phyloP scores from a whole-genome alignment of 495 filamentous ascomycete species.

The Venustampulla echinocandica region DNA sequence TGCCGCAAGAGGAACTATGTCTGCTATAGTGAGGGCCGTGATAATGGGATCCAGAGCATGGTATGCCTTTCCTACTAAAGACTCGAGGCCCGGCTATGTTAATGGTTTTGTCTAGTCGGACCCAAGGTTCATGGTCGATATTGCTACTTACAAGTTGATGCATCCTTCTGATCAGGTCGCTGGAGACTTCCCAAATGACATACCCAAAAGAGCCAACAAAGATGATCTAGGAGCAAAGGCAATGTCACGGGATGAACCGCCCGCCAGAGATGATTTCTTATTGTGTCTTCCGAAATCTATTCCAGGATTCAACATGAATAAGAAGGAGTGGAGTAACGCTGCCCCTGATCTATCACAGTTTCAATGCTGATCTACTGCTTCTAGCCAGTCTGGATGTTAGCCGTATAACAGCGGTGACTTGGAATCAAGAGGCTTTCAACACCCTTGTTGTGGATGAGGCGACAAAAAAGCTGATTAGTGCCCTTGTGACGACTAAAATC shows the following conservation, averaged over 20 bases:
- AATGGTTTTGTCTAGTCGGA: background rate
- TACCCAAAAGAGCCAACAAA: background rate
- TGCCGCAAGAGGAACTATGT: background rate
- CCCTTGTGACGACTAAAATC: slow-evolving; percentile 31
- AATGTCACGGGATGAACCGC: background rate
- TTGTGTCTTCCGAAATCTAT: background rate
- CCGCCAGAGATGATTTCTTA: background rate
- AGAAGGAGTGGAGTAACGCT: background rate
- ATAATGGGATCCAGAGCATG: background rate
- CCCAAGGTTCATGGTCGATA: background rate
- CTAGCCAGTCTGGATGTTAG: background rate
- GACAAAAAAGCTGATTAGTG: slow-evolving; percentile 40
- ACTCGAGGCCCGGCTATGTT: background rate
- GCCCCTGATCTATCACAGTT: background rate
- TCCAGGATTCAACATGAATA: background rate
- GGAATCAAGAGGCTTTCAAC: slow-evolving; percentile 34
- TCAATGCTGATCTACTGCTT: background rate
- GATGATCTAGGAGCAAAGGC: background rate
- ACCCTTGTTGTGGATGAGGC: slow-evolving; percentile 37
- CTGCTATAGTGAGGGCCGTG: background rate
- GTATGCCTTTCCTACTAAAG: background rate
- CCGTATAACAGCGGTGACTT: background rate
- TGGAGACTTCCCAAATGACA: background rate
- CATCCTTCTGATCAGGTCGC: background rate
- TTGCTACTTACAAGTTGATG: slow-evolving; percentile 1